phyloP scores from a whole-genome alignment of 2,329 filamentous ascomycete species.

The Arthroderma sp. region DNA sequence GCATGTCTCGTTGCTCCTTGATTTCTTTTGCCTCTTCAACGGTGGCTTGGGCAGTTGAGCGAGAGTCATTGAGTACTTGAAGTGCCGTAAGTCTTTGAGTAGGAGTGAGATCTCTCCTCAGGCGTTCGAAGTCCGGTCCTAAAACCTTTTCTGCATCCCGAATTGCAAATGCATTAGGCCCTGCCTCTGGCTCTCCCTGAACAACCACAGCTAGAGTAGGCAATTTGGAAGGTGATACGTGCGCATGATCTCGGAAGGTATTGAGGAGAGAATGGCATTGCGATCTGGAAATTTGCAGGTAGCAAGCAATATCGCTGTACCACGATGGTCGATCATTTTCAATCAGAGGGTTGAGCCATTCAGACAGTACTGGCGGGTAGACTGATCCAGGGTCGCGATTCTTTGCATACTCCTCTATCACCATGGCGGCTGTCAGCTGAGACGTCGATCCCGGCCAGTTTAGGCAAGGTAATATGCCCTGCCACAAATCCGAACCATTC shows the following conservation, averaged over 20 bases:
- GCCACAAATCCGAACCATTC: conserved; percentile 40
- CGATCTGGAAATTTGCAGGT: conserved; percentile 75
- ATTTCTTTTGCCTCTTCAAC: conserved; percentile 68
- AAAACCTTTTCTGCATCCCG: conserved; percentile 79
- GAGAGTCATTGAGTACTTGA: conserved; percentile 66
- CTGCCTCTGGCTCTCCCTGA: conserved; percentile 83
- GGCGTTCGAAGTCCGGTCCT: conserved; percentile 68
- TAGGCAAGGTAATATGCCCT: conserved; percentile 59
- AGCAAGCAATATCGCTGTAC: conserved; percentile 84
- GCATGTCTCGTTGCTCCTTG: conserved; percentile 71
- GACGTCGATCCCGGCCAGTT: conserved; percentile 68
- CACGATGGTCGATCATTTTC: conserved; percentile 68
- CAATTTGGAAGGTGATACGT: conserved; percentile 61
- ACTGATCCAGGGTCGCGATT: conserved; percentile 26
- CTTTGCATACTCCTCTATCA: conserved; percentile 80
- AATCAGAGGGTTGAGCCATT: conserved; percentile 59
- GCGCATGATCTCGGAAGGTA: conserved; percentile 81
- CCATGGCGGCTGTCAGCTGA: conserved; percentile 68
- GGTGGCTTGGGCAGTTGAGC: conserved; percentile 54
- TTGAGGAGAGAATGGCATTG: conserved; percentile 85
- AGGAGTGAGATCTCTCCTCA: conserved; percentile 80
- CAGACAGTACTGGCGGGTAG: conserved; percentile 33
- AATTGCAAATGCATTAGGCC: conserved; percentile 84
- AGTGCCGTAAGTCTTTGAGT: conserved; percentile 75
- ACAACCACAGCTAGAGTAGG: conserved; percentile 80